These are phyloP conservation scores for Arabis alpina DNA, from an alignment of 345 rosid species.

Conservation along the genomic window DNA sequence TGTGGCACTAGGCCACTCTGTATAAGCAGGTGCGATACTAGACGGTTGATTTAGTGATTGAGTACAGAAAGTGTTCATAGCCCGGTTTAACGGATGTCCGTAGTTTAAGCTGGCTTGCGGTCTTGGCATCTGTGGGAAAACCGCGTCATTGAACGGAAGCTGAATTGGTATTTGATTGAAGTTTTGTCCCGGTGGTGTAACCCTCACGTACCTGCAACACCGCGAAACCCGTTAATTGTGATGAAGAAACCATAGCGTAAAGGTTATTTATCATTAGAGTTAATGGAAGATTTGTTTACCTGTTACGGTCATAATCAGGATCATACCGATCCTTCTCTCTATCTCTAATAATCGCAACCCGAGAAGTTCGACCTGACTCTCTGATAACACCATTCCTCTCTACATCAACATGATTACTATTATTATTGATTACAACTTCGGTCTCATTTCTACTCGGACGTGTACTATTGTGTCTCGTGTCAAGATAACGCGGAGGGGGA, in stretches of 20 bases:
- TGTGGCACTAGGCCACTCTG: slow-evolving; percentile 82
- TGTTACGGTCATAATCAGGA: slow-evolving; percentile 95
- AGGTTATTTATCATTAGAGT: background rate
- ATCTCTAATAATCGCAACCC: slow-evolving; percentile 93
- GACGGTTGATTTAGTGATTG: slow-evolving; percentile 53
- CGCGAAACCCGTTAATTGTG: background rate
- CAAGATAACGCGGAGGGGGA: slow-evolving; percentile 33
- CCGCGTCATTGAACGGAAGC: slow-evolving; percentile 61
- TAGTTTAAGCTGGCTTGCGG: slow-evolving; percentile 61
- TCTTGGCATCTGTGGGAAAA: slow-evolving; percentile 71
- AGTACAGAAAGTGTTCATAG: slow-evolving; percentile 51
- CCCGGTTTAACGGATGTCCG: slow-evolving; percentile 60
- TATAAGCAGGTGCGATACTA: slow-evolving; percentile 54
- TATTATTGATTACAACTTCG: slow-evolving; percentile 46
- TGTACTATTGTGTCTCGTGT: slow-evolving; percentile 41
- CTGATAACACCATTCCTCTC: slow-evolving; percentile 53
- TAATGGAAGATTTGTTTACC: slow-evolving; percentile 16
- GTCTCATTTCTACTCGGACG: slow-evolving; percentile 53
- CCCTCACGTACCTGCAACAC: slow-evolving; percentile 74
- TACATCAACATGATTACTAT: slow-evolving; percentile 46
- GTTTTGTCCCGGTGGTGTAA: slow-evolving; percentile 66
- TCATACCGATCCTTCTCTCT: slow-evolving; percentile 93
- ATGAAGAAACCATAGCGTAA: background rate
- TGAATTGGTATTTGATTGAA: slow-evolving; percentile 66
- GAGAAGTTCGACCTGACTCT: slow-evolving; percentile 59